These are phyloP conservation scores for Sarocladiaceae sp. DNA, from an alignment of 2,329 filamentous ascomycete genomes.

Conservation along the genomic window DNA sequence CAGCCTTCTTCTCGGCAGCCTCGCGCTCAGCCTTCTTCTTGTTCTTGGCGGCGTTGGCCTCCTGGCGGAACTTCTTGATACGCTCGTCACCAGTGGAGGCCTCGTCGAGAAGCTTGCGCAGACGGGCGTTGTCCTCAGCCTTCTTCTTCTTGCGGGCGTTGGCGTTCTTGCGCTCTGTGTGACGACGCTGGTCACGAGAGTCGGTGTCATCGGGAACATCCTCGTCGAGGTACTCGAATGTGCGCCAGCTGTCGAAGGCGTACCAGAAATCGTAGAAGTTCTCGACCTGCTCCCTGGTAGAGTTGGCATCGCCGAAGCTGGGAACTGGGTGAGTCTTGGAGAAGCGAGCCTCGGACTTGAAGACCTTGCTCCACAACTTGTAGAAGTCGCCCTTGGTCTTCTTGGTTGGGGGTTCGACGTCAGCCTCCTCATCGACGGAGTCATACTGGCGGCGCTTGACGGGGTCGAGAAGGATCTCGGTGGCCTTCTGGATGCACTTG, in stretches of 20 bases:
- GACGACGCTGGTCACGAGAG: constrained; percentile 97
- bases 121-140: constrained; percentile 90
- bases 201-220: constrained; percentile 98
- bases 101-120: constrained; percentile 87
- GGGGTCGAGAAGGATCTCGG: constrained; percentile 88
- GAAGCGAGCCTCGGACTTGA: constrained; percentile 90
- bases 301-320: constrained; percentile 76
- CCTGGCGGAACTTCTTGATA: constrained; percentile 95
- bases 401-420: constrained; percentile 89
- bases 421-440: constrained; percentile 89
- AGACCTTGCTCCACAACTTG: constrained; percentile 88
- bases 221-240: constrained; percentile 98
- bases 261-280: constrained; percentile 99
- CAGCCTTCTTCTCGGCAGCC: constrained; percentile 81
- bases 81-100: constrained; percentile 81
- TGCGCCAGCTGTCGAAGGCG: constrained; percentile 97
- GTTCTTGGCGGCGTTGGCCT: constrained; percentile 91
- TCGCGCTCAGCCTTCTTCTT: constrained; percentile 90
- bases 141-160: constrained; percentile 99
- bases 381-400: constrained; percentile 89
- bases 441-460: constrained; percentile 92
- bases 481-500: constrained; percentile 99
- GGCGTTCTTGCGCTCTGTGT: constrained; percentile 97
- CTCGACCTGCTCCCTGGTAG: constrained; percentile 85
- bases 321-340: constrained; percentile 88